phyloP scores from a whole-genome alignment of 805 yeast species.

The Scheffersomyces coipomensis region DNA sequence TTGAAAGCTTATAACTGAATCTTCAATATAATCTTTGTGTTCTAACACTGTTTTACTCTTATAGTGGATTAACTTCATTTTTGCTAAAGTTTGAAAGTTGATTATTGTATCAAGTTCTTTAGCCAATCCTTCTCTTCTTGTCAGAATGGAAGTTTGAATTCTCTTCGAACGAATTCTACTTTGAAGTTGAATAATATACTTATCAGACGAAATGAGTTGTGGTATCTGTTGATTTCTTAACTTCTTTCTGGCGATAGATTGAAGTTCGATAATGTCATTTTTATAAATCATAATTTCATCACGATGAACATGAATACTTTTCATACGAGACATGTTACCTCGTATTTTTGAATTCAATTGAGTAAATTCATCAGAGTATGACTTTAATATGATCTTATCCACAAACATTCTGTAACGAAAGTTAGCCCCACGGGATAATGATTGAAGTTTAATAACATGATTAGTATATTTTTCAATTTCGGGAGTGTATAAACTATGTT shows the following conservation, averaged over 20 bases:
- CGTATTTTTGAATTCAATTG: constrained; percentile 50
- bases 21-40: constrained; percentile 19
- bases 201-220: constrained; percentile 12
- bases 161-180: constrained; percentile 41
- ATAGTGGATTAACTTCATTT: constrained; percentile 17
- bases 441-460: constrained; percentile 56
- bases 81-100: constrained; percentile 38
- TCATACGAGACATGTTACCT: constrained; percentile 40
- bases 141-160: constrained; percentile 20
- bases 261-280: constrained; percentile 35
- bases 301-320: constrained; percentile 32
- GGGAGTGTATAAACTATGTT: constrained; percentile 12
- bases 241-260: constrained; percentile 34
- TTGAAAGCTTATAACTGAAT: constrained; percentile 24
- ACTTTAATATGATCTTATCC: constrained; percentile 56
- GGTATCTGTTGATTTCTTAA: constrained; percentile 9
- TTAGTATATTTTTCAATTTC: constrained; percentile 12
- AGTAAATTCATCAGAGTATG: constrained; percentile 51
- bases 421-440: constrained; percentile 67
- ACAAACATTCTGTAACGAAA: constrained; percentile 65
- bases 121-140: constrained; percentile 8
- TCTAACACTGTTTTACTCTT: constrained; percentile 21
- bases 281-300: constrained; percentile 27
- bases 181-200: constrained; percentile 34
- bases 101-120: constrained; percentile 15